Evolutionary conservation across 148 eudicot species (phyloP).

Genomic region (Chenopodium quinoa): DNA sequence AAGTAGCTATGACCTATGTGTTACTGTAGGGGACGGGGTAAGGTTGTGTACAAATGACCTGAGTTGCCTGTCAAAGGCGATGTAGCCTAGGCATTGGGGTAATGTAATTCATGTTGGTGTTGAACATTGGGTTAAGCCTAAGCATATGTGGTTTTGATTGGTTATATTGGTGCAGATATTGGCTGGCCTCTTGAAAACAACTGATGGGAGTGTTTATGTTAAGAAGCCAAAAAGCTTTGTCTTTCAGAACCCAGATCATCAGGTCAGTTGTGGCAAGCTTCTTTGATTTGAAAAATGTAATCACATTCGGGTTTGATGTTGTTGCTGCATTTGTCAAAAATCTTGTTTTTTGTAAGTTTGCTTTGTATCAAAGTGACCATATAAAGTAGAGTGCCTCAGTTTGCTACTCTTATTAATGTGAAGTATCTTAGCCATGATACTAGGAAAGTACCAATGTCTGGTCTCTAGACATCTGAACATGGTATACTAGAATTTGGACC

Average conservation of each 20-base stretch:
- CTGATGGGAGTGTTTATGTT: slow-evolving; percentile 58
- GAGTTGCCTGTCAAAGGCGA: neutral
- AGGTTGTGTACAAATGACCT: neutral
- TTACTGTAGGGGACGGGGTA: neutral
- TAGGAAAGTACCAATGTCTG: neutral
- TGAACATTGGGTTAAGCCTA: neutral
- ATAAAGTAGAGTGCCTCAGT: neutral
- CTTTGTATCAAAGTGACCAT: slow-evolving; percentile 8
- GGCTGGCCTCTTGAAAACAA: slow-evolving; percentile 79
- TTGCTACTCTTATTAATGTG: neutral
- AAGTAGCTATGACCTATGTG: neutral
- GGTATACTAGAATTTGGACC: neutral
- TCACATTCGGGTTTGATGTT: neutral
- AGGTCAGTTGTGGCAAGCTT: slow-evolving; percentile 43
- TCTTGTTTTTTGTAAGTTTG: neutral
- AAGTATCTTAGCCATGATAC: neutral
- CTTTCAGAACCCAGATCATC: slow-evolving; percentile 98
- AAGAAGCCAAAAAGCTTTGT: slow-evolving; percentile 86
- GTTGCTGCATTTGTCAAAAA: slow-evolving; percentile 1
- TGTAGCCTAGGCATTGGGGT: neutral
- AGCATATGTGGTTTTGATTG: slow-evolving; percentile 12
- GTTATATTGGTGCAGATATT: slow-evolving; percentile 49
- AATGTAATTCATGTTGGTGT: neutral
- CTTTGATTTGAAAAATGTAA: neutral
- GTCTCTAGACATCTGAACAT: neutral